Evolutionary conservation across 805 yeast genomes (phyloP), one percentile per base, ranked within the genome.

Genomic region (Cyberlindnera mississippiensis): DNA sequence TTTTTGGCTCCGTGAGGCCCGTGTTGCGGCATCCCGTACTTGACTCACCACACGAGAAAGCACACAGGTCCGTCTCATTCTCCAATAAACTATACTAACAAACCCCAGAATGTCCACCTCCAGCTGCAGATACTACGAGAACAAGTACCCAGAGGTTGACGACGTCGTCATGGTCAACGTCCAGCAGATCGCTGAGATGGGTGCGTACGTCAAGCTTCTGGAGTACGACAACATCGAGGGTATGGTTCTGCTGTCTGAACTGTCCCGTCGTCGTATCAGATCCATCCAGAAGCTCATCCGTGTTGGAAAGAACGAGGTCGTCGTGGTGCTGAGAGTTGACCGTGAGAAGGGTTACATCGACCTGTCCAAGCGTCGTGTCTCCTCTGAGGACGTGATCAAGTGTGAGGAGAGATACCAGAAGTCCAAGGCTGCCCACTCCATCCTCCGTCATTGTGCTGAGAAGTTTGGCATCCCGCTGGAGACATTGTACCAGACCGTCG

Each of bases 101-200:
- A 8, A 11, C 27, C 27, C 27, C 27, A 24, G 10, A 24, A 86
- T 87, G 96, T 82, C 90, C 60, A 79, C 86, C 31, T 82, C 96
- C 35, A 82, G 86, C 66, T 90, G 96, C 73, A 84, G 99, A 72
- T 93, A 85, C 70, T 93, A 93, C 66, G 99, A 91, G 69, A 93
- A 90, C 79, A 91, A 90, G 68, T 93, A 82, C 73, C 99, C 99
- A 46, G 99, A 93, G 69, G 96, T 93, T 60, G 99, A 93, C 56
- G 99, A 93, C 66, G 95, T 93, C 55, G 98, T 93, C 51, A 91
- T 93, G 95, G 99, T 93, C 62, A 93, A 93, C 68, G 99, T 93
- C 55, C 95, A 86, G 67, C 95, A 86, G 65, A 93, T 93, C 57
- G 99, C 98, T 54, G 99, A 93, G 67, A 93, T 93, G 99, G 99